phyloP scores from a whole-genome alignment of 768 basidiomycete genomes.

The Lactarius sp. region DNA sequence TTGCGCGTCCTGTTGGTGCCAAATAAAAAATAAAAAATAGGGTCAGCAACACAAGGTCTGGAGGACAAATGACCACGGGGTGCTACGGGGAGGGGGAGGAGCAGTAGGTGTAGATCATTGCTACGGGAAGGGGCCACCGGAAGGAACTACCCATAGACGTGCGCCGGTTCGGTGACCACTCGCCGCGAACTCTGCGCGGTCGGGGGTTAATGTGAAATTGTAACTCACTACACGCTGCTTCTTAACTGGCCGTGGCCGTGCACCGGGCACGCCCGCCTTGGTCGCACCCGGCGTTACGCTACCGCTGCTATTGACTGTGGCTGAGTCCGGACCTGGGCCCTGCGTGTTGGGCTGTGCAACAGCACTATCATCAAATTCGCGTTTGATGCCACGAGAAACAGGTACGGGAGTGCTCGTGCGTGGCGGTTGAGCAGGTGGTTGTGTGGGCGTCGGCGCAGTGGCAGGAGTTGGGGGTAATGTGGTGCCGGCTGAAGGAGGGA shows the following conservation, averaged over 20 bases:
- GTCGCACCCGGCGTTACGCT: conserved; percentile 10
- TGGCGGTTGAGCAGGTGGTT: conserved; percentile 16
- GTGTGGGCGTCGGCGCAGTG: conserved; percentile 8
- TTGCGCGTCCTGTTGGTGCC: conserved; percentile 22
- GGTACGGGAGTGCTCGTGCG: conserved; percentile 22
- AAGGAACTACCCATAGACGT: background rate
- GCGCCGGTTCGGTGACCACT: background rate
- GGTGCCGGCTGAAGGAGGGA: conserved; percentile 11
- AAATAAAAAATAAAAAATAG: background rate
- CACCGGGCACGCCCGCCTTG: conserved; percentile 25
- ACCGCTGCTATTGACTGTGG: background rate
- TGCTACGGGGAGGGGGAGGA: background rate
- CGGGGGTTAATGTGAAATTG: background rate
- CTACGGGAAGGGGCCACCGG: too few species aligned
- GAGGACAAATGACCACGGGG: background rate
- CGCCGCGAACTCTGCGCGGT: background rate
- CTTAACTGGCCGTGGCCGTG: conserved; percentile 25
- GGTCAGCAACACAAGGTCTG: conserved; percentile 8
- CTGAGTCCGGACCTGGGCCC: conserved; percentile 1
- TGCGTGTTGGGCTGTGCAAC: conserved; percentile 18
- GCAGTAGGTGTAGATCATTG: background rate
- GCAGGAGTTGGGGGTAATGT: conserved; percentile 15
- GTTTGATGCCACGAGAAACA: conserved; percentile 24
- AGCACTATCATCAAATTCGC: conserved; percentile 20
- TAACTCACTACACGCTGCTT: conserved; percentile 26